Conservation (phyloP, 2,329 filamentous ascomycete genomes). For the Colletotrichum orbiculare region DNA sequence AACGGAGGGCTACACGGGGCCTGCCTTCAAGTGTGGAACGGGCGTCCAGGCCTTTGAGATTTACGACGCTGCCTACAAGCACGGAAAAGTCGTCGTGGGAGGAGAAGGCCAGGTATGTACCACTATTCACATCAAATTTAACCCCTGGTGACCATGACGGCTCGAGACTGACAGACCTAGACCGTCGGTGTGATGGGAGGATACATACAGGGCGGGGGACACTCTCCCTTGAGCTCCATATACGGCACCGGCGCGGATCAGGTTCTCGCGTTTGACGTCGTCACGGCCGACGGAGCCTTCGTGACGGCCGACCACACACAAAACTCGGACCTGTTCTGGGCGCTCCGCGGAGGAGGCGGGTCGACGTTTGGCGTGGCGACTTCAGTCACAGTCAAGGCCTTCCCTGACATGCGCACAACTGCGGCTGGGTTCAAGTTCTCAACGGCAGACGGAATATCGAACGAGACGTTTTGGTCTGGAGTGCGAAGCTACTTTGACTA, state of each 20-base stretch:
- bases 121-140: no score
- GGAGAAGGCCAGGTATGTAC: constrained; percentile 20
- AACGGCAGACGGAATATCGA: constrained; percentile 16
- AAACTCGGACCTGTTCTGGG: constrained; percentile 72
- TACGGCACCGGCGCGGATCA: constrained; percentile 71
- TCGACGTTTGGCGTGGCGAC: constrained; percentile 22
- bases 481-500: constrained; percentile 26
- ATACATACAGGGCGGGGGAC: constrained; percentile 70
- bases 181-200: constrained; percentile 70
- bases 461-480: constrained; percentile 23
- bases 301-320: constrained; percentile 57
- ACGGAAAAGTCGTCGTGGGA: constrained; percentile 15
- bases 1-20: constrained; percentile 9
- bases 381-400: constrained; percentile 25
- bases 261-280: constrained; percentile 64
- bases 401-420: constrained; percentile 9
- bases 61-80: not conserved
- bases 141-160: no score
- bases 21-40: constrained; percentile 19
- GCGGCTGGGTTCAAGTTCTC: constrained; percentile 23
- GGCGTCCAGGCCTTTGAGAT: constrained; percentile 22
- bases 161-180: not conserved
- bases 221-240: constrained; percentile 60
- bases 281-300: constrained; percentile 61
- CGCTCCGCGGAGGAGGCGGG: constrained; percentile 66